Percentiles rank a stretch among this genome's conserved stretches.
Evolutionary conservation across 257 asterid genomes (phyloP).

Genomic region (Parsonsia alboflavescens): DNA sequence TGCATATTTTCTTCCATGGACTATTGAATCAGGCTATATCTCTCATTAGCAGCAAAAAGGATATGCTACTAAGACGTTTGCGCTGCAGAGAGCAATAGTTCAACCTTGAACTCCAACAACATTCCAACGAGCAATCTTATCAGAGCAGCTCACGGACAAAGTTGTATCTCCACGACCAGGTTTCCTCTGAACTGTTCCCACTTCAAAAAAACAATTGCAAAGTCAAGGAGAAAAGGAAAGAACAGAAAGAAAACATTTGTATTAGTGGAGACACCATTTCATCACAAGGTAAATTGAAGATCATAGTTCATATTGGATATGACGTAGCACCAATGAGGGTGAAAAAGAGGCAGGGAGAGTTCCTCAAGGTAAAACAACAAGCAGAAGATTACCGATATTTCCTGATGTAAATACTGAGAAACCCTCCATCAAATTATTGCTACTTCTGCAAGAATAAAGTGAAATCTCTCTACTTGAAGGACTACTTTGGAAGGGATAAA

Average conservation of each 20-base stretch:
- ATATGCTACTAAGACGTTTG: background rate
- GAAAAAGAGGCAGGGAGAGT: background rate
- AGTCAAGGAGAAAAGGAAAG: background rate
- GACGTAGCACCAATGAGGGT: background rate
- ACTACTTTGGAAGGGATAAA: slow-evolving; percentile 30
- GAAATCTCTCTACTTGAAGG: slow-evolving; percentile 20
- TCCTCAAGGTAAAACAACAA: background rate
- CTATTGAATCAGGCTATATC: background rate
- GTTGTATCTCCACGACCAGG: slow-evolving; percentile 98
- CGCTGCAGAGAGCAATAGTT: slow-evolving; percentile 1
- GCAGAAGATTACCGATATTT: slow-evolving; percentile 36
- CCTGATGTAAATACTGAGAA: slow-evolving; percentile 20
- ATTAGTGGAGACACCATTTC: background rate
- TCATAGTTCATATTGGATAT: background rate
- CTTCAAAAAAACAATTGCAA: slow-evolving; percentile 30
- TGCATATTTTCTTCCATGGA: background rate
- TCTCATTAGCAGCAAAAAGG: background rate
- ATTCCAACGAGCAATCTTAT: slow-evolving; percentile 95
- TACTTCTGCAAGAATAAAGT: slow-evolving; percentile 12
- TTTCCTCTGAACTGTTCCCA: slow-evolving; percentile 77
- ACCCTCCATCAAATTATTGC: background rate
- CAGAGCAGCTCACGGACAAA: slow-evolving; percentile 94
- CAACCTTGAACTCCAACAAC: slow-evolving; percentile 95
- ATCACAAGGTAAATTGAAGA: background rate
- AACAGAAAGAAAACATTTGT: background rate